Base-by-base conservation (phyloP, 257 asterid genomes). In the Nemophila menziesii region DNA sequence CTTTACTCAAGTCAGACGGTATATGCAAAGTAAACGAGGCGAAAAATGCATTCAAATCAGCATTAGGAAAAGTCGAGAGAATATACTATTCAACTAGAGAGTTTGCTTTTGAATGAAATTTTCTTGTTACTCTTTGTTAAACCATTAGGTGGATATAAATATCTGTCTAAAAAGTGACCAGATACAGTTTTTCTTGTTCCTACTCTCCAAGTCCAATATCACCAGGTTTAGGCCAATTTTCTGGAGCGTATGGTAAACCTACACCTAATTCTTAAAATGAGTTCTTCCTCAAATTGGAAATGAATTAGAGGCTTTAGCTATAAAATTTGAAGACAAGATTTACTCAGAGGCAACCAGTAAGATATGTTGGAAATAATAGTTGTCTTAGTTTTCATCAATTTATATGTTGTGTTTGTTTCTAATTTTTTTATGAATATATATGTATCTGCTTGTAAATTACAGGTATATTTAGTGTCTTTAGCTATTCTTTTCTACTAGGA, bases 171-270 rank as follows among this genome's bases (percentile, higher is more conserved):
- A 69, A 49, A 70, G 60, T 67, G 46, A 6, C 97, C 97, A 33
- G 74, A 55, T 40, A 13, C 33, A 46, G 68, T 41, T 14, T 66
- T 38, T 70, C 94, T 56, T 72, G 20, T 76, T 60, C 95, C 97
- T 0, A 62, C 82, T 71, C 62, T 89, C 97, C 97, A 89, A 12
- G 57, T 43, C 97, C 97, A 89, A n/a, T 77, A 60, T 89, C 97
- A 12, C 97, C 97, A 4, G 80, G 90, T 44, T 70, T 68, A 15
- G 97, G 97, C 72, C 77, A 89, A 74, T 83, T 61, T 49, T 46
- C 63, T 17, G 97, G 97, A 29, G 95, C 93, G 62, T 89, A 80
- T 15, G 97, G 97, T 52, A 69, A 72, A 56, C 97, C 97, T 67
- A 65, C 73, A 27, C 97, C 95, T 4, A 69, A 65, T 22, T 48